Evolutionary conservation across 163 green algal species (phyloP).

Genomic region (Volvox carteri): DNA sequence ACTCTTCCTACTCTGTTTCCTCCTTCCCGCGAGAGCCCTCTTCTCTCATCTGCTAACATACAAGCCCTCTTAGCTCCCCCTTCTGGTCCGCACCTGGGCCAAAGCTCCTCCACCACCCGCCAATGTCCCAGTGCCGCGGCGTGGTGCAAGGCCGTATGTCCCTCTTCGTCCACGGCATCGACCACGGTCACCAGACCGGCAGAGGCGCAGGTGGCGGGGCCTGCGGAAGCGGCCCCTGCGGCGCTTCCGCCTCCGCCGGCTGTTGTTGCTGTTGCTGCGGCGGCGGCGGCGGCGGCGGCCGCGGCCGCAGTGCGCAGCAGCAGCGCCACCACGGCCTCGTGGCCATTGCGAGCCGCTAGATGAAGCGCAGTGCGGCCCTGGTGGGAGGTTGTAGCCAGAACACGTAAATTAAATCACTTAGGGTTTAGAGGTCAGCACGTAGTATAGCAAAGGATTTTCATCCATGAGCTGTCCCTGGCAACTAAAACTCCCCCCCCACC

Average conservation of each 20-base stretch:
- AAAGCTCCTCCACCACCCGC: conserved; percentile 75
- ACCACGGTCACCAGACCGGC: not conserved
- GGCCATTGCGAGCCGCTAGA: conserved; percentile 71
- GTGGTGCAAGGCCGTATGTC: conserved; percentile 75
- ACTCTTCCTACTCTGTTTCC: too few relatives aligned
- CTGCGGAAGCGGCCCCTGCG: not conserved
- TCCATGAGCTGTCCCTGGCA: too few relatives aligned
- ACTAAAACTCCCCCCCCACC: too few relatives aligned
- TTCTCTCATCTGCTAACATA: too few relatives aligned
- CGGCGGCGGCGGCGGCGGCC: not conserved
- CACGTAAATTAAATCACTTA: too few relatives aligned
- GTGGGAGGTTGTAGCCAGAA: too few relatives aligned
- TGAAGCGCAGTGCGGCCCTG: conserved; percentile 81
- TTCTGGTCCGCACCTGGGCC: conserved; percentile 45
- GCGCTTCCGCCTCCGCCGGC: not conserved
- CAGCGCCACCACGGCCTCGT: conserved; percentile 58
- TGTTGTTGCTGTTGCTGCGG: not conserved
- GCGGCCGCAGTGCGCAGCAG: conserved; percentile 11
- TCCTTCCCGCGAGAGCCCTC: too few relatives aligned
- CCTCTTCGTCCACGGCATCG: conserved; percentile 66
- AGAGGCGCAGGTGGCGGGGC: not conserved
- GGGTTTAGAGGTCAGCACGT: too few relatives aligned
- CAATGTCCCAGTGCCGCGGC: conserved; percentile 70
- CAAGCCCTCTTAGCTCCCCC: too few relatives aligned
- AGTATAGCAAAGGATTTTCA: too few relatives aligned